A percentile compares a stretch with the other conserved stretches of the same genome.
These are phyloP conservation scores for Populus deltoides DNA, from an alignment of 345 rosid genomes.

Conservation along the genomic window DNA sequence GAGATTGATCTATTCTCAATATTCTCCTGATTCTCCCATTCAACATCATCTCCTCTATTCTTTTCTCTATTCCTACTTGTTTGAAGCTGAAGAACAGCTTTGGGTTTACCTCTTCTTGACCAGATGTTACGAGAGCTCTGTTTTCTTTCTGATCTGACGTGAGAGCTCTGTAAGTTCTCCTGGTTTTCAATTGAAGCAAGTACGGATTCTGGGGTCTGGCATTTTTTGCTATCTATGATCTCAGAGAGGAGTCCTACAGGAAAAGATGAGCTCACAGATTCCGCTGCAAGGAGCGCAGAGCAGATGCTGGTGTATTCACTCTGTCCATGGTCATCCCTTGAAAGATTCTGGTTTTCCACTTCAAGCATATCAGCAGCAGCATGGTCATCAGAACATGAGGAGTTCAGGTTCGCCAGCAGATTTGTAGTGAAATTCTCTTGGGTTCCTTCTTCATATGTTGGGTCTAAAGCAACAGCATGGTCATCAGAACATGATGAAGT, in stretches of 20 bases:
- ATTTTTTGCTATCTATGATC: slow-evolving; percentile 8
- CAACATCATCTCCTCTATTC: slow-evolving; percentile 30
- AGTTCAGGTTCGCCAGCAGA: neutral
- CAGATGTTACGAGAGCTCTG: slow-evolving; percentile 43
- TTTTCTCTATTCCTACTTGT: slow-evolving; percentile 49
- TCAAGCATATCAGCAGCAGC: neutral
- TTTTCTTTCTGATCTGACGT: slow-evolving; percentile 29
- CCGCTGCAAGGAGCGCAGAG: slow-evolving; percentile 20
- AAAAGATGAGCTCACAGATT: slow-evolving; percentile 37
- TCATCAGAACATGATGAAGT: neutral
- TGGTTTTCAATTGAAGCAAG: slow-evolving; percentile 26
- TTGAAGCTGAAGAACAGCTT: slow-evolving; percentile 48
- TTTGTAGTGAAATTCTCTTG: neutral
- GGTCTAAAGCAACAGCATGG: neutral
- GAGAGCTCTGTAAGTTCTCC: slow-evolving; percentile 37
- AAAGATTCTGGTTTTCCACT: slow-evolving; percentile 8
- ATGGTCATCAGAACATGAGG: neutral
- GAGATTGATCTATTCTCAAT: slow-evolving; percentile 26
- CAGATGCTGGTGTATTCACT: slow-evolving; percentile 15
- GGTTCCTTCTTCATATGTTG: neutral
- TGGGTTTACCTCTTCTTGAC: slow-evolving; percentile 80
- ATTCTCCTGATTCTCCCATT: slow-evolving; percentile 27
- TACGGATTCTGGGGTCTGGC: slow-evolving; percentile 30
- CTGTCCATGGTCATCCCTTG: slow-evolving; percentile 16
- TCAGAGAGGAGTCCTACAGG: slow-evolving; percentile 18